Base-by-base conservation (phyloP, 129 eudicot species). In the Artemisia tridentata region DNA sequence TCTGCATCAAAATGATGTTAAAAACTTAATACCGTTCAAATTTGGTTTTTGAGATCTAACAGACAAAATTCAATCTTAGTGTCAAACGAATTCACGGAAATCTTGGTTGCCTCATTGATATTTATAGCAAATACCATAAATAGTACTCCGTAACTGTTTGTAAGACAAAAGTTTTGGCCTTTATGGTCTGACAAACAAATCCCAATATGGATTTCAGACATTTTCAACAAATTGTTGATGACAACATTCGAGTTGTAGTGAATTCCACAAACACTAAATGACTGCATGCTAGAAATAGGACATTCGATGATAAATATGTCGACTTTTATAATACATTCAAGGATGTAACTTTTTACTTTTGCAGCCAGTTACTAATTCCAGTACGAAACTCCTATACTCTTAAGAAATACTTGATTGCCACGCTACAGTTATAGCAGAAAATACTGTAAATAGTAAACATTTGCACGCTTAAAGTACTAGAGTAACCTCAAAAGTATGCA, bases 151-250 rank as follows among this genome's bases (percentile, higher is more conserved):
- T 34, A 38, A 17, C 17, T 60, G 46, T 60, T 60, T 29, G 31
- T 27, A 60, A 27, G 43, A 60, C 46, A 10, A 60, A 10, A 60
- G 31, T 27, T 27, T 60, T 60, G 46, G 31, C 19, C 3, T 23
- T 27, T 60, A 60, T 4, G 16, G 65, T 17, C 29, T 60, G 14
- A 27, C 43, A 58, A 3, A 72, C 75, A 2, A 58, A 23, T 72
- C 38, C 46, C 16, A 16, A 56, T 38, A 56, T 41, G 12, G 46
- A 15, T 7, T 15, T 16, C 47, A 8, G 29, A 50, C 45, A 50
- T 49, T 71, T 70, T 41, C 68, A 59, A 59, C 66, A 71, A 71
- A 57, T 19, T 43, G 23, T 50, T 46, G 47, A 46, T 15, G 31
- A 62, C 67, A 38, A 72, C 13, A 50, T 72, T 72, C 16, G 25